These are phyloP conservation scores for Malus asiatica DNA, from an alignment of 306 rosid genomes.

Conservation along the genomic window DNA sequence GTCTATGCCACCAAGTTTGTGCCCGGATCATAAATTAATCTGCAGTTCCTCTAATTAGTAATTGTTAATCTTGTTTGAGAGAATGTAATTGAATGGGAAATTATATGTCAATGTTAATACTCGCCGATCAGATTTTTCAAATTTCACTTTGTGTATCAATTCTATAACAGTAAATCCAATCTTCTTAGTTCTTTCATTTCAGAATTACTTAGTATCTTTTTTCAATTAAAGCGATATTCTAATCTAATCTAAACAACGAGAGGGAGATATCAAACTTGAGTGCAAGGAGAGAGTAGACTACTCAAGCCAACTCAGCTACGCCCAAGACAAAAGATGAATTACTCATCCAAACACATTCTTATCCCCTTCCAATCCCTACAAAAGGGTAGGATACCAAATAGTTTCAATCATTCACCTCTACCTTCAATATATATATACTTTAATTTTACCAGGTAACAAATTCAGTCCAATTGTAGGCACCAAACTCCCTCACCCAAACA, in stretches of 20 bases:
- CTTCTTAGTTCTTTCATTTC: too few relatives aligned
- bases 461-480: not conserved
- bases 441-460: not conserved
- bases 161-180: not conserved
- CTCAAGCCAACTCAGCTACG: too few relatives aligned
- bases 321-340: too few relatives aligned
- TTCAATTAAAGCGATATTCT: too few relatives aligned
- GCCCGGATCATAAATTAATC: conserved; percentile 56
- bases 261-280: too few relatives aligned
- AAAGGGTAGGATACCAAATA: too few relatives aligned
- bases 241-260: too few relatives aligned
- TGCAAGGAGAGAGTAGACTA: too few relatives aligned
- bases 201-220: too few relatives aligned
- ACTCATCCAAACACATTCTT: too few relatives aligned
- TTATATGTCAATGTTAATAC: not conserved
- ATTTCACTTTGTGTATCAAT: not conserved
- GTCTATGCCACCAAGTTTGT: conserved; percentile 88
- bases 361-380: too few relatives aligned
- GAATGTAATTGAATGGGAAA: not conserved
- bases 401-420: not conserved
- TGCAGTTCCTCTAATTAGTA: not conserved
- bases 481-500: not conserved
- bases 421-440: not conserved
- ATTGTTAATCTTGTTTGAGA: not conserved
- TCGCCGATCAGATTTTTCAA: not conserved